Conservation (phyloP, 306 rosid genomes). For the peach (Prunus persica) region DNA sequence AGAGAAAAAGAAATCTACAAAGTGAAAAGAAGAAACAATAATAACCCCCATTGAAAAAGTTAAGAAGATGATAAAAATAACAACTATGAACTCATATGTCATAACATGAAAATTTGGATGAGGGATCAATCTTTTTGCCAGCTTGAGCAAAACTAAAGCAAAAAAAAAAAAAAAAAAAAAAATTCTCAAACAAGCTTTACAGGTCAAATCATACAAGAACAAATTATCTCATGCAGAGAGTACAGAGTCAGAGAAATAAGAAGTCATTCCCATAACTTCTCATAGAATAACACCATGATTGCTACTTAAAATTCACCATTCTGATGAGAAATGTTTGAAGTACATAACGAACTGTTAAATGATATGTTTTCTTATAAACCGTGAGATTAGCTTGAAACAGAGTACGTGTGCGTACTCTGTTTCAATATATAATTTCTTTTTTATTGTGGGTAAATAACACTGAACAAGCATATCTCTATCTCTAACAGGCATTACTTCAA, state of each 20-base stretch:
- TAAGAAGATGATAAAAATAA: not conserved
- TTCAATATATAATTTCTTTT: not conserved
- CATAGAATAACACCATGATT: too few relatives aligned
- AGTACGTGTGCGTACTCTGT: not conserved
- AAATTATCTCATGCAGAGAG: not conserved
- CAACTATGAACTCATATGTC: not conserved
- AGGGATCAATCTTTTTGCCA: not conserved
- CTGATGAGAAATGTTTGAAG: too few relatives aligned
- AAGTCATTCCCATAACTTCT: not conserved
- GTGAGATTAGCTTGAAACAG: not conserved
- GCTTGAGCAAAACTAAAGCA: not conserved
- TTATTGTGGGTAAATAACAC: not conserved
- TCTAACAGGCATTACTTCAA: slow-evolving; percentile 16
- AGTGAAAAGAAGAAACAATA: not conserved
- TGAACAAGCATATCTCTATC: not conserved
- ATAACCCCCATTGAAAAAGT: not conserved
- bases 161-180: not conserved
- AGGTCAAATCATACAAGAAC: not conserved
- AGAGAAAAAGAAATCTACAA: not conserved
- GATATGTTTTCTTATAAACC: not conserved
- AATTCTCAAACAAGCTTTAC: not conserved
- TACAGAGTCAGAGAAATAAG: not conserved
- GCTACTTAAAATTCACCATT: too few relatives aligned
- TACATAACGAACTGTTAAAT: too few relatives aligned
- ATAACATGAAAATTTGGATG: not conserved